Conservation (phyloP, 83 land plant genomes). For the Isoetes engelmannii region DNA sequence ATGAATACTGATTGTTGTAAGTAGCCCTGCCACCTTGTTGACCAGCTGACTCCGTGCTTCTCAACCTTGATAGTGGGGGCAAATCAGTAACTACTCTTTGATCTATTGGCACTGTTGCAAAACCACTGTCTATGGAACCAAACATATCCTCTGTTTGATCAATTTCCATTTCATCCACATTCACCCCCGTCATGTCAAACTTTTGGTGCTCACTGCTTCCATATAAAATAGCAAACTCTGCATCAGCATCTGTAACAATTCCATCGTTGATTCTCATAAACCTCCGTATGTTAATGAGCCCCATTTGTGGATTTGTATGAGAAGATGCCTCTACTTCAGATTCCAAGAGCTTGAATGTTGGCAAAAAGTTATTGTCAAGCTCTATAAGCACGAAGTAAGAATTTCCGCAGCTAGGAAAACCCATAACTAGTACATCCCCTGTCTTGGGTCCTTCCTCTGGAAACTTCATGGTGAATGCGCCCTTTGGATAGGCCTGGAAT, state of each 20-base stretch:
- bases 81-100: no score
- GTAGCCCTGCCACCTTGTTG: no score
- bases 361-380: conserved; percentile 69
- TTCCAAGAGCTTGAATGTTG: conserved; percentile 69
- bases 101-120: no score
- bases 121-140: no score
- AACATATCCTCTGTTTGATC: no score
- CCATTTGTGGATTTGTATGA: conserved; percentile 28
- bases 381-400: conserved; percentile 68
- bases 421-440: conserved; percentile 64
- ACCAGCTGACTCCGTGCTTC: no score
- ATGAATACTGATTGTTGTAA: no score
- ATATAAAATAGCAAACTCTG: conserved; percentile 48
- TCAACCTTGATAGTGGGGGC: no score
- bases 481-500: conserved; percentile 8
- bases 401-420: conserved; percentile 76
- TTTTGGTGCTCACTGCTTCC: conserved; percentile 8
- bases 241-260: conserved; percentile 52
- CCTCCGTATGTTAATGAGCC: conserved; percentile 40
- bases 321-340: conserved; percentile 42
- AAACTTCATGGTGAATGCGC: conserved; percentile 25
- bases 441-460: conserved; percentile 36
- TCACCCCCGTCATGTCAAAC: no score
- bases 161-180: no score
- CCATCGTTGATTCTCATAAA: conserved; percentile 58